A percentile compares a stretch with the other conserved stretches of the same genome.
These are phyloP conservation scores for Penicillium brevicompactum DNA, from an alignment of 2,329 filamentous ascomycete genomes.

Conservation along the genomic window DNA sequence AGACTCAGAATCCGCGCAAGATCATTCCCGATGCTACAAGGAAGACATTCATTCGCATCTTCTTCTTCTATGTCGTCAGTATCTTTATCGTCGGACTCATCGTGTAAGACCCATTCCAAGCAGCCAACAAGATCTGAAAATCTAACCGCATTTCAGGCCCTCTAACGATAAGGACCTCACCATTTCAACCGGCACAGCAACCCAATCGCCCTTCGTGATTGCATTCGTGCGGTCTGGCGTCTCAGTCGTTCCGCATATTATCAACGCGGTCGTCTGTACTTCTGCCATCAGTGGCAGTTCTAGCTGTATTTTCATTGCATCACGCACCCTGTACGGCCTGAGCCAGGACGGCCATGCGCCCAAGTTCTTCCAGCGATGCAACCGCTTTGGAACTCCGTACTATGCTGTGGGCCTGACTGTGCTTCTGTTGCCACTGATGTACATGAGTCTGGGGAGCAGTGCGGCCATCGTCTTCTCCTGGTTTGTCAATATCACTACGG, in stretches of 20 bases:
- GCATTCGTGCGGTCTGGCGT: conserved; percentile 7
- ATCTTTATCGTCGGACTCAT: conserved; percentile 3
- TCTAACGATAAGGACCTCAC: conserved; percentile 4
- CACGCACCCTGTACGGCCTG: conserved; percentile 6
- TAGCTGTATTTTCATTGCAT: conserved; percentile 9
- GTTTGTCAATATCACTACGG: conserved; percentile 5
- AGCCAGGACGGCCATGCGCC: conserved; percentile 8
- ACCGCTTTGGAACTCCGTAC: conserved; percentile 8
- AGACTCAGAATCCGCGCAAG: conserved; percentile 11
- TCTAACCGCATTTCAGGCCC: neutral
- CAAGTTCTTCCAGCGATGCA: conserved; percentile 7
- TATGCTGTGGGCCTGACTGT: conserved; percentile 2
- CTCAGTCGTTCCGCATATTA: conserved; percentile 9
- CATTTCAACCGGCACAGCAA: conserved; percentile 6
- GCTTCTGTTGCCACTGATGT: conserved; percentile 3
- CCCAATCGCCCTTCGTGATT: conserved; percentile 10
- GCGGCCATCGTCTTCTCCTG: conserved; percentile 6
- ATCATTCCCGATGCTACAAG: conserved; percentile 13
- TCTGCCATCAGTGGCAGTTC: conserved; percentile 10
- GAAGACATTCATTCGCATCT: conserved; percentile 9
- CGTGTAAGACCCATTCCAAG: neutral
- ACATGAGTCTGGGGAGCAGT: conserved; percentile 3
- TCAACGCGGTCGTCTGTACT: conserved; percentile 13
- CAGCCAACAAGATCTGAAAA: too few relatives aligned
- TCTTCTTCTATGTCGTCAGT: conserved; percentile 3